Evolutionary conservation across 495 filamentous ascomycete genomes (phyloP), one percentile per base, ranked within the genome.

Genomic region (Talaromyces liani): DNA sequence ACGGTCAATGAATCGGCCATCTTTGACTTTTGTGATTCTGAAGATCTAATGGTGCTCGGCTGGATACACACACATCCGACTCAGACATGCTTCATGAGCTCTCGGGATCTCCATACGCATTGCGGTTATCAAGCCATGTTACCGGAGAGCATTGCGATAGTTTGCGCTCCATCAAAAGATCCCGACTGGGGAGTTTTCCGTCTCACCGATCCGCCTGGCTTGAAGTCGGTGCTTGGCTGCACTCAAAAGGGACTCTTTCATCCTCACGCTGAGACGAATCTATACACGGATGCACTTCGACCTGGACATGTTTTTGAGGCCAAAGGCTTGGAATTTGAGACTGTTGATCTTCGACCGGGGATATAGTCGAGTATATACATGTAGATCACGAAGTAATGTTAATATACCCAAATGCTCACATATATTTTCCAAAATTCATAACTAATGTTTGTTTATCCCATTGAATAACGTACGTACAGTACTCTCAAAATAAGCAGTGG

Each of bases 41-140:
- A 97, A 67, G 90, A 97, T 53, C 71, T 98, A 45, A 87, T 97
- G 76, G 86, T 94, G 64, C 81, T 97, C 8, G 94, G 94, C 61
- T 98, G 94, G 94, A 98, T 98, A 63, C 94, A 98, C 72, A 98
- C 94, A 0, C 94, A 98, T 71, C 94, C 94, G 0, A 90, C 87
- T 0, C 95, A 98, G 77, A 96, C 91, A 1, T 98, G 94, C 72
- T 98, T 98, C 72, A 94, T 98, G 91, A 96, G 91, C 75, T 92
- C 88, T 34, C 82, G 93, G 36, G 94, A 98, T 70, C 69, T 97
- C 65, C 94, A 98, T 67, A 98, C 95, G 0, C 94, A 97, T 68
- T 83, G 84, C 33, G 91, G 91, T 20, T 98, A 97, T 72, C 94
- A 98, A 73, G 84, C 91, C 27, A 95, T 94, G 91, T 81, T 98